Evolutionary conservation across 768 basidiomycete genomes (phyloP).

Genomic region (Pulveroboletus sp.): DNA sequence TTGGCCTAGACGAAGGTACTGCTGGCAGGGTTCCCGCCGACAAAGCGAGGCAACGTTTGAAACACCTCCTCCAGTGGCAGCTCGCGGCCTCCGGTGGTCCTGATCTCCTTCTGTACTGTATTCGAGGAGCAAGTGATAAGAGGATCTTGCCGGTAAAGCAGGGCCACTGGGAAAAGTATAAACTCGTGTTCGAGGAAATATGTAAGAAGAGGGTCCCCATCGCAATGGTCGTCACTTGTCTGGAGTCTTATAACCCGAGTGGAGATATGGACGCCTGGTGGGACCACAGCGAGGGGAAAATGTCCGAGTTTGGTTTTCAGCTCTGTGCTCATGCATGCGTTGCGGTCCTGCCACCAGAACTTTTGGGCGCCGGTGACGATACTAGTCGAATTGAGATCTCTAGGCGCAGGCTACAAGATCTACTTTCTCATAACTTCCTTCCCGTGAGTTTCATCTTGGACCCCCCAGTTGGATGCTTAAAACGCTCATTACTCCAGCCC

Average conservation of each 20-base stretch:
- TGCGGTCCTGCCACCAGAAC: constrained; percentile 16
- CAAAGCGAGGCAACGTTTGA: constrained; percentile 16
- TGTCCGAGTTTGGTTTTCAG: constrained; percentile 28
- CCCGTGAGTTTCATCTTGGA: constrained; percentile 9
- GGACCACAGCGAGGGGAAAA: constrained; percentile 23
- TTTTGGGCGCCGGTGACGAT: background rate
- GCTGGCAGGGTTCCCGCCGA: constrained; percentile 13
- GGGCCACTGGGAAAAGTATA: constrained; percentile 18
- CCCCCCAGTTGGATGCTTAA: background rate
- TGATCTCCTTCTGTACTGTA: constrained; percentile 25
- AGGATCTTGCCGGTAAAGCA: constrained; percentile 14
- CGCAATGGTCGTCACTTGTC: constrained; percentile 23
- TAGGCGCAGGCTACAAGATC: constrained; percentile 4
- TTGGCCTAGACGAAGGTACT: constrained; percentile 32
- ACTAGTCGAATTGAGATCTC: constrained; percentile 8
- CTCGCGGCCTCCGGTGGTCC: constrained; percentile 15
- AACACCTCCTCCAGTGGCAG: constrained; percentile 26
- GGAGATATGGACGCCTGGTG: constrained; percentile 36
- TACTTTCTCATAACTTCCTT: constrained; percentile 6
- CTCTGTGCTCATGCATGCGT: constrained; percentile 36
- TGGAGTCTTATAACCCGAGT: constrained; percentile 24
- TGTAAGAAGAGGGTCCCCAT: constrained; percentile 24
- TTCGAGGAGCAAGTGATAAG: constrained; percentile 20
- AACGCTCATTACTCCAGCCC: constrained; percentile 7
- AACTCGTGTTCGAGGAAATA: constrained; percentile 20